Evolutionary conservation across 345 rosid genomes (phyloP).

Genomic region (Odontarrhena argentea): DNA sequence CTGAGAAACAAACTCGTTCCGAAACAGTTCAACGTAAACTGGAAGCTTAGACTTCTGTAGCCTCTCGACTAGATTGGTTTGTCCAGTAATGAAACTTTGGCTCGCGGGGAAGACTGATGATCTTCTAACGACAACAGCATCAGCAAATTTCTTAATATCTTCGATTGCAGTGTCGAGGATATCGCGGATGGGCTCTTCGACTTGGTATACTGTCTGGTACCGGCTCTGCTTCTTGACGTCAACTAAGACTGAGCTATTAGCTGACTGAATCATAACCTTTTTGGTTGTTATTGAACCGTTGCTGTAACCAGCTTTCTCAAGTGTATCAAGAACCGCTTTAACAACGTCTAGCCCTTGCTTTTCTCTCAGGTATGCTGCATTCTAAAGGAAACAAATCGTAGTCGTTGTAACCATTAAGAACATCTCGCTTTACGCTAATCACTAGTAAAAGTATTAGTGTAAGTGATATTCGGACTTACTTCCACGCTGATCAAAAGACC

Average conservation of each 20-base stretch:
- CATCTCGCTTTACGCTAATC: neutral
- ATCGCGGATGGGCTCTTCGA: slow-evolving; percentile 63
- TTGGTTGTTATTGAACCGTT: slow-evolving; percentile 44
- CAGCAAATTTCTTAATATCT: slow-evolving; percentile 74
- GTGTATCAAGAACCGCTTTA: slow-evolving; percentile 54
- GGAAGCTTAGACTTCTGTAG: slow-evolving; percentile 53
- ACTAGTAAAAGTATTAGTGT: neutral
- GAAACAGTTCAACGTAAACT: slow-evolving; percentile 67
- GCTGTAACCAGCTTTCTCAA: slow-evolving; percentile 63
- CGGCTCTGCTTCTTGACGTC: slow-evolving; percentile 54
- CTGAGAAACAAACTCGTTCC: slow-evolving; percentile 86
- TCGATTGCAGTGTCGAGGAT: slow-evolving; percentile 48
- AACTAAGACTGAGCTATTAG: slow-evolving; percentile 71
- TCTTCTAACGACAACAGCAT: slow-evolving; percentile 64
- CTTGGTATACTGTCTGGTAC: slow-evolving; percentile 64
- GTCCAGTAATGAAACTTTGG: slow-evolving; percentile 40
- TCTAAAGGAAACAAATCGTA: slow-evolving; percentile 52
- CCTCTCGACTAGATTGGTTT: slow-evolving; percentile 53
- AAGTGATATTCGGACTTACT: slow-evolving; percentile 46
- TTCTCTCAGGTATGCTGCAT: slow-evolving; percentile 71
- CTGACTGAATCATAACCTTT: slow-evolving; percentile 83
- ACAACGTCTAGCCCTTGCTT: slow-evolving; percentile 53
- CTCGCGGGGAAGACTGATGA: slow-evolving; percentile 54
- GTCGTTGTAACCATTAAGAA: slow-evolving; percentile 11
- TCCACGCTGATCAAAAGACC: slow-evolving; percentile 83